phyloP scores from a whole-genome alignment of 2,329 filamentous ascomycete species.

The Ascosphaera aggregata region DNA sequence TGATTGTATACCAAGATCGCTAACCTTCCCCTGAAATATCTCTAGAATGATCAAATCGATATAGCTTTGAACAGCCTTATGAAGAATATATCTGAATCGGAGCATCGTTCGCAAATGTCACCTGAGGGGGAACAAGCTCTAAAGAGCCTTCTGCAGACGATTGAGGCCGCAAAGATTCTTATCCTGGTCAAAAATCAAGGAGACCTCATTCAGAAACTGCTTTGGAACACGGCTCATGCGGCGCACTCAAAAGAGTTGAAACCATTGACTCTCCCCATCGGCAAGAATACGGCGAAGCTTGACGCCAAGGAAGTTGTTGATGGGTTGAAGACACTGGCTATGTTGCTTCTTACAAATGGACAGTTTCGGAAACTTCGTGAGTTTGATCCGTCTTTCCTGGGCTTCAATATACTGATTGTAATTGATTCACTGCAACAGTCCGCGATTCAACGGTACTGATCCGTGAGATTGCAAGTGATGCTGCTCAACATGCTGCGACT shows the following conservation, averaged over 20 bases:
- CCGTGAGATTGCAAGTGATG: slow-evolving; percentile 81
- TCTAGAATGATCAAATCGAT: slow-evolving; percentile 82
- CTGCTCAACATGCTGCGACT: slow-evolving; percentile 53
- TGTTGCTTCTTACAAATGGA: slow-evolving; percentile 79
- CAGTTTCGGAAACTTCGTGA: slow-evolving; percentile 78
- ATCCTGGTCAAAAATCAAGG: slow-evolving; percentile 87
- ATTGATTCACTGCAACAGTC: slow-evolving; percentile 25
- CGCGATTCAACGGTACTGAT: slow-evolving; percentile 60
- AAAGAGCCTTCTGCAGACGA: slow-evolving; percentile 51
- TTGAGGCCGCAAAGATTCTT: slow-evolving; percentile 64
- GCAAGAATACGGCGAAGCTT: slow-evolving; percentile 55
- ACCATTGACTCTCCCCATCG: slow-evolving; percentile 40
- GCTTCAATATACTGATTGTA: slow-evolving; percentile 1
- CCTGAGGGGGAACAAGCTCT: slow-evolving; percentile 60
- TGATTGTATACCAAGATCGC: no score
- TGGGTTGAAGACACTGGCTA: slow-evolving; percentile 69
- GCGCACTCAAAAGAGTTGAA: no score
- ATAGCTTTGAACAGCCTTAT: slow-evolving; percentile 79
- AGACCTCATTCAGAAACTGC: slow-evolving; percentile 85
- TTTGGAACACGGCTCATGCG: slow-evolving; percentile 74
- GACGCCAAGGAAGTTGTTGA: slow-evolving; percentile 67
- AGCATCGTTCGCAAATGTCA: slow-evolving; percentile 56
- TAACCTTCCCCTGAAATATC: no score
- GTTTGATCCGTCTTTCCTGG: slow-evolving; percentile 17
- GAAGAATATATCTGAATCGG: slow-evolving; percentile 42